Evolutionary conservation across 306 rosid genomes (phyloP).

Genomic region (Prunus mume): DNA sequence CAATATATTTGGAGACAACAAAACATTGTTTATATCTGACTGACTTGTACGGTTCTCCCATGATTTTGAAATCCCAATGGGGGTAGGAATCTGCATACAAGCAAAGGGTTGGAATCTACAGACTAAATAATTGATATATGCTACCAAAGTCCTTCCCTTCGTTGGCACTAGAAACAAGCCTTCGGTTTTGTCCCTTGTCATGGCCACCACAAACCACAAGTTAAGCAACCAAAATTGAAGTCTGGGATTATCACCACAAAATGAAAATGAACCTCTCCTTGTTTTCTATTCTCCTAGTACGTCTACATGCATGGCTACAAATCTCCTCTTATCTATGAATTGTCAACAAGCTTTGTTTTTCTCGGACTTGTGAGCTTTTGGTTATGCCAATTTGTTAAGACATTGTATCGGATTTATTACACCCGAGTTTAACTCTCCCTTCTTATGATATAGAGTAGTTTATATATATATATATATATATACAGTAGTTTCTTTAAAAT

Average conservation of each 20-base stretch:
- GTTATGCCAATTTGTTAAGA: neutral
- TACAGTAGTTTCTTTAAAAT: too few species aligned
- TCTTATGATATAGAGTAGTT: too few species aligned
- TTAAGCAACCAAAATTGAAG: neutral
- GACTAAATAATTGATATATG: constrained; percentile 8
- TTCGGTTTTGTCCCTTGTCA: constrained; percentile 17
- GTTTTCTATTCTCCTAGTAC: neutral
- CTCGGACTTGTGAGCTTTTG: neutral
- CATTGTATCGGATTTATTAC: too few species aligned
- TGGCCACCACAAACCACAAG: constrained; percentile 21
- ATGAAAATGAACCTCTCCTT: neutral
- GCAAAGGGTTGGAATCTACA: neutral
- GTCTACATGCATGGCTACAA: neutral
- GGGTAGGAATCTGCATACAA: neutral
- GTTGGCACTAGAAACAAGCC: constrained; percentile 6
- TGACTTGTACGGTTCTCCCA: constrained; percentile 8
- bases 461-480: too few species aligned
- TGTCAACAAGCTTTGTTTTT: constrained; percentile 11
- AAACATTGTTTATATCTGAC: constrained; percentile 13
- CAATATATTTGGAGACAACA: neutral
- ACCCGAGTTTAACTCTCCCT: too few species aligned
- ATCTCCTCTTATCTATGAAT: neutral
- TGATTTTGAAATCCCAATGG: constrained; percentile 22
- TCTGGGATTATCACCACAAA: neutral
- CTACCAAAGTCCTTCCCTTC: neutral